Evolutionary conservation across 768 basidiomycete species (phyloP).

Genomic region (Dacryopinax spathularia): DNA sequence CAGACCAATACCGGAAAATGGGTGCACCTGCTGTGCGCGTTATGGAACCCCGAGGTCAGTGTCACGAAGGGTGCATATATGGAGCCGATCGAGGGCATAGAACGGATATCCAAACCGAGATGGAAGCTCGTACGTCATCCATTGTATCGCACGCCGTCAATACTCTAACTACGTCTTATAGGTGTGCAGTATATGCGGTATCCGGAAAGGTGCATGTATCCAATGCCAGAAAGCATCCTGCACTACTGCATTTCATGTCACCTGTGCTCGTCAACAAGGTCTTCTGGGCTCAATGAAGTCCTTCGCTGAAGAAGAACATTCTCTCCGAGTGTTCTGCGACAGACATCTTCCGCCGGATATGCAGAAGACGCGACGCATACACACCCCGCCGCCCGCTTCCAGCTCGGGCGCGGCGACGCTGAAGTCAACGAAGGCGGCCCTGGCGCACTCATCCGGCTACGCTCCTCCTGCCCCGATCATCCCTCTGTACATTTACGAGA

Average conservation of each 20-base stretch:
- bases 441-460: conserved; percentile 31
- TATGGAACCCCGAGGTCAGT: conserved; percentile 90
- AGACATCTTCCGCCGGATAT: conserved; percentile 53
- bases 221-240: conserved; percentile 86
- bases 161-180: conserved; percentile 22
- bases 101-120: conserved; percentile 72
- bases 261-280: conserved; percentile 81
- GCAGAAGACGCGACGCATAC: neutral
- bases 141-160: neutral
- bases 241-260: conserved; percentile 86
- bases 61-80: conserved; percentile 93
- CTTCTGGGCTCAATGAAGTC: conserved; percentile 78
- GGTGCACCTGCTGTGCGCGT: conserved; percentile 92
- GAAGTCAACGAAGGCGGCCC: conserved; percentile 40
- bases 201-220: conserved; percentile 71
- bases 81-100: conserved; percentile 89
- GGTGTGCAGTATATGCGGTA: conserved; percentile 49
- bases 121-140: conserved; percentile 76
- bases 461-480: conserved; percentile 45
- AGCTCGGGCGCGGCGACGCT: neutral
- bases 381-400: neutral
- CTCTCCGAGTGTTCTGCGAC: conserved; percentile 73
- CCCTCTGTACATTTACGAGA: conserved; percentile 67
- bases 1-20: conserved; percentile 85
- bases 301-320: conserved; percentile 51